Base-by-base conservation (phyloP, 2,329 filamentous ascomycete genomes). In the Xylaria sp. region DNA sequence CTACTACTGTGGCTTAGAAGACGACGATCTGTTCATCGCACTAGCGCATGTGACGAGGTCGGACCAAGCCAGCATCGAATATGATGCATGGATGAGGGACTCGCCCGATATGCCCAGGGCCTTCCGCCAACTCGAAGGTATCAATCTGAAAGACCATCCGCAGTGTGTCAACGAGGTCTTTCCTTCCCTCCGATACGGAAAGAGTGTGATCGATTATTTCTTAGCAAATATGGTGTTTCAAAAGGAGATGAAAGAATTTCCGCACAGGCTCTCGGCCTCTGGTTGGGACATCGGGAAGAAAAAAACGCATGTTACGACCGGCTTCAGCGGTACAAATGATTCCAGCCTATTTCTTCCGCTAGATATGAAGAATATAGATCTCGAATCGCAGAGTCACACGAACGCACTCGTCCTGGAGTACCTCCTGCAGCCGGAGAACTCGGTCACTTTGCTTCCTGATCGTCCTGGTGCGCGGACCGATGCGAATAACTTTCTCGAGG, bases 251-350 rank as follows among this genome's bases (percentile, higher is more conserved):
- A 84, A 80, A 23, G 82, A 89, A 59, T 91, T 89, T 52, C 79
- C 81, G 0, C 56, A 78, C 7, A 90, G 89, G 62, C 72, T 91
- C 0, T 84, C 83, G 0, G 79, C 83, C 0, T 90, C 86, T 0
- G 86, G 85, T 0, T 91, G 87, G 87, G 86, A 91, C 61, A 72
- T 90, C 18, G 83, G 75, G 0, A 68, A 74, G 42, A 52, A 51
- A 2, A 85, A 80, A 58, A 3, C 16, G 0, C 73, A 83, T 18
- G 76, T 79, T 0, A 85, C 80, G 0, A 86, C 83, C 0, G 88
- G 88, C 0, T 91, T 91, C 66, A 89, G 85, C 58, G 87, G 88
- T 3, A 91, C 88, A 0, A 90, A 89, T 49, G 88, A 91, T 66
- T 84, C 82, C n/a, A 76, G 80, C 46, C 74, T 71, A 0, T 76